Conservation (phyloP, 495 filamentous ascomycete genomes). For the Cudoniella acicularis region DNA sequence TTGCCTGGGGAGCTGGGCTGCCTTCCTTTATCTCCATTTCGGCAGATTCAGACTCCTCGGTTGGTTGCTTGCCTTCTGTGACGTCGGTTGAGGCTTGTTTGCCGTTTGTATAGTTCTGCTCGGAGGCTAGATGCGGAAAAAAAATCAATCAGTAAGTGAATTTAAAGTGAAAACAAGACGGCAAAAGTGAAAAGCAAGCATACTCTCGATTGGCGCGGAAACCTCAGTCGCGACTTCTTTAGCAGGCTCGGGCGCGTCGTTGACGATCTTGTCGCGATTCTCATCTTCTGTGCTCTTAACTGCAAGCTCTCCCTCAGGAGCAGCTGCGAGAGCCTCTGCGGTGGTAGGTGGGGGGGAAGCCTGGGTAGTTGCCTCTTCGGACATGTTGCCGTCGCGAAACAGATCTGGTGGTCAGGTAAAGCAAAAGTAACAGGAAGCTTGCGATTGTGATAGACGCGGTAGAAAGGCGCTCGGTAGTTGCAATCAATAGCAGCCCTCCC, state of each 20-base stretch:
- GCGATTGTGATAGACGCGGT: slow-evolving; percentile 18
- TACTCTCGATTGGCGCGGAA: slow-evolving; percentile 10
- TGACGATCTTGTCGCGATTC: slow-evolving; percentile 4
- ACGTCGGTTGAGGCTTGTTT: slow-evolving; percentile 14
- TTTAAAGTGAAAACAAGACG: background rate
- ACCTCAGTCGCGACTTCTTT: slow-evolving; percentile 20
- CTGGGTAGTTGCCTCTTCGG: slow-evolving; percentile 20
- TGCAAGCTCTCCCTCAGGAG: slow-evolving; percentile 24
- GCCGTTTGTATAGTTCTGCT: slow-evolving; percentile 8
- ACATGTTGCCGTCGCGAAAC: slow-evolving; percentile 24
- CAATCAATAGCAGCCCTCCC: slow-evolving; percentile 7
- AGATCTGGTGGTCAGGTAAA: background rate
- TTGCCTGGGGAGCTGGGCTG: slow-evolving; percentile 24
- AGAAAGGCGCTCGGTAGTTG: background rate
- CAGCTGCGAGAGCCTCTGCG: slow-evolving; percentile 27
- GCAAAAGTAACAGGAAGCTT: background rate
- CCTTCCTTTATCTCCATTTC: slow-evolving; percentile 18
- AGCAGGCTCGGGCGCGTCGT: background rate
- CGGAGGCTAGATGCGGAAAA: slow-evolving; percentile 18
- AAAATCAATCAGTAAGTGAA: slow-evolving; percentile 8
- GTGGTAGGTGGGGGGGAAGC: slow-evolving; percentile 13
- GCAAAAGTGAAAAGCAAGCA: slow-evolving; percentile 6
- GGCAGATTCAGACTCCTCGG: slow-evolving; percentile 1
- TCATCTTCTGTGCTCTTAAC: slow-evolving; percentile 13
- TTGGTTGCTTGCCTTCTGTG: slow-evolving; percentile 14